These are phyloP conservation scores for Cryptosporidium ubiquitum DNA, from an alignment of 169 alveolate species.

Conservation along the genomic window DNA sequence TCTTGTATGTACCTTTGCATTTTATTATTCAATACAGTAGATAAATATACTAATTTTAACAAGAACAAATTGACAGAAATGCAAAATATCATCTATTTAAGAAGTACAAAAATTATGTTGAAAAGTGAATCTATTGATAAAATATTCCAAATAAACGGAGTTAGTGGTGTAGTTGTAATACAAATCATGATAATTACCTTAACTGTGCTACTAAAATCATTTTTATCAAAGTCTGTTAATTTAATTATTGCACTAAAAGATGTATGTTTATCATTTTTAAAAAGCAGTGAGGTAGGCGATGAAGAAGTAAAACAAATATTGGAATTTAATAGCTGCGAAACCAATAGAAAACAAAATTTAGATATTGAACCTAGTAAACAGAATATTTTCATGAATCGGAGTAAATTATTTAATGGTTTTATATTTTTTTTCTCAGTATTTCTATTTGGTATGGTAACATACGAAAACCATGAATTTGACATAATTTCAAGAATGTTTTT, in stretches of 20 bases:
- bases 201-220: not conserved
- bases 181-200: slow-evolving; percentile 22
- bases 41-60: slow-evolving; percentile 32
- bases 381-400: not conserved
- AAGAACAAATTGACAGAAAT: not conserved
- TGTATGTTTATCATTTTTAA: not conserved
- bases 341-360: not conserved
- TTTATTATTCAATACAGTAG: slow-evolving; percentile 4
- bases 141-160: not conserved
- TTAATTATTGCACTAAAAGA: not conserved
- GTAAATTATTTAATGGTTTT: not conserved
- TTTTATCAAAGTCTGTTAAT: not conserved
- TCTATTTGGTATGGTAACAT: slow-evolving; percentile 47
- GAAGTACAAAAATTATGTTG: not conserved
- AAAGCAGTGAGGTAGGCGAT: not conserved
- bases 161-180: not conserved
- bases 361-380: not conserved
- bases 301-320: not conserved
- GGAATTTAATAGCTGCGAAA: not conserved
- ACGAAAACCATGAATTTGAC: slow-evolving; percentile 22
- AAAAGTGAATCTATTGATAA: not conserved
- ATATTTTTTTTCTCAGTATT: slow-evolving; percentile 24
- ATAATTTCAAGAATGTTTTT: slow-evolving; percentile 2
- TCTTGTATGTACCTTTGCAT: slow-evolving; percentile 7
- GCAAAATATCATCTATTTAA: not conserved